Conservation (phyloP, 208 protist species). For the Trypanosoma congolense region DNA sequence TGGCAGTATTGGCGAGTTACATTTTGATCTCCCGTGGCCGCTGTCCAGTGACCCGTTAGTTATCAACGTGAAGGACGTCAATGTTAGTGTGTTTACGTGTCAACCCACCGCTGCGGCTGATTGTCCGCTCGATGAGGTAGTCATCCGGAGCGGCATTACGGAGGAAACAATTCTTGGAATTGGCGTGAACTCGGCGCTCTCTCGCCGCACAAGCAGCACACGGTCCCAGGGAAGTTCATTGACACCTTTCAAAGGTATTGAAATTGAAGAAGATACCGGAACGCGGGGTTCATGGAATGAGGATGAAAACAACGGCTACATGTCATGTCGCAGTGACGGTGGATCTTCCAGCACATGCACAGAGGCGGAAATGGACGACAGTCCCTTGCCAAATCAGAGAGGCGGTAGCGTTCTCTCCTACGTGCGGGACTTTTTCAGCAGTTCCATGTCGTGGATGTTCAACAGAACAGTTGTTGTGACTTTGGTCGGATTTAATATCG, state of each 20-base stretch:
- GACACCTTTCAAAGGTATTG: not conserved
- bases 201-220: constrained; percentile 1
- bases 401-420: constrained; percentile 39
- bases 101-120: not conserved
- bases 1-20: constrained; percentile 38
- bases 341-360: constrained; percentile 27
- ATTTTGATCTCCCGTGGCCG: constrained; percentile 65
- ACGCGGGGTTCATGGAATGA: too few species aligned
- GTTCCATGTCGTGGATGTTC: constrained; percentile 66
- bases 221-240: not conserved
- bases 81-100: constrained; percentile 30
- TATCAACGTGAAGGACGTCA: constrained; percentile 25
- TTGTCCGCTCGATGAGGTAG: constrained; percentile 36
- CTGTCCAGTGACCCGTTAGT: constrained; percentile 39
- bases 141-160: constrained; percentile 51
- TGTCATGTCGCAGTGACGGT: constrained; percentile 60
- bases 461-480: constrained; percentile 51
- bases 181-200: not conserved
- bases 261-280: not conserved
- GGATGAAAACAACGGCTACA: constrained; percentile 46
- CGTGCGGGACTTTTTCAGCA: constrained; percentile 29
- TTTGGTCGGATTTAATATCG: constrained; percentile 32
- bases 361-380: constrained; percentile 1
- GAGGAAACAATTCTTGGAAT: constrained; percentile 46
- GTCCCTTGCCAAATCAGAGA: constrained; percentile 1